Percentiles rank a stretch among this genome's conserved stretches.
These are phyloP conservation scores for Raffaelea arxii DNA, from an alignment of 2,329 filamentous ascomycete genomes.

Conservation along the genomic window DNA sequence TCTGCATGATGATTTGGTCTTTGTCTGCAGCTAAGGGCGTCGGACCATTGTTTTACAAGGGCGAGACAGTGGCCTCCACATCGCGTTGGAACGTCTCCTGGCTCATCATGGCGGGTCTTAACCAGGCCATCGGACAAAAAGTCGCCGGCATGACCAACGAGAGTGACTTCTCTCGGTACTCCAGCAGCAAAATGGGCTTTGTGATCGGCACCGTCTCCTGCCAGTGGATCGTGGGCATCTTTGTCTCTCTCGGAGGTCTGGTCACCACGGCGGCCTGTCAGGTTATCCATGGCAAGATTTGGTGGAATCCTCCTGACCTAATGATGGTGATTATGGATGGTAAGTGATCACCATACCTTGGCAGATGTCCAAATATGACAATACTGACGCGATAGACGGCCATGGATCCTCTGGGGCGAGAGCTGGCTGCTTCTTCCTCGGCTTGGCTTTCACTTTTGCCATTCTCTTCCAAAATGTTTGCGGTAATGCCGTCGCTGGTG, in stretches of 20 bases:
- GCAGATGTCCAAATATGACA: no score
- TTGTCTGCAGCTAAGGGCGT: conserved; percentile 21
- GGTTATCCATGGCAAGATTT: conserved; percentile 24
- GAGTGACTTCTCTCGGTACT: conserved; percentile 33
- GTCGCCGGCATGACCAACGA: conserved; percentile 35
- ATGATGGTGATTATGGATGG: conserved; percentile 25
- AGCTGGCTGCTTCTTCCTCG: conserved; percentile 35
- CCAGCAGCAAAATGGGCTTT: conserved; percentile 17
- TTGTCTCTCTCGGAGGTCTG: no score
- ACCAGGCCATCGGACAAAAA: conserved; percentile 31
- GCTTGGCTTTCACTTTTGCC: conserved; percentile 30
- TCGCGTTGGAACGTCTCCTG: conserved; percentile 23
- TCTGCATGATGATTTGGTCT: conserved; percentile 25
- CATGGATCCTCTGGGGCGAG: conserved; percentile 21
- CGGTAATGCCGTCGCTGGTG: conserved; percentile 38
- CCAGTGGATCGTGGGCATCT: no score
- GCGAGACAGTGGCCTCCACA: neutral
- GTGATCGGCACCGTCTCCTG: no score
- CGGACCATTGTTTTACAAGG: conserved; percentile 17
- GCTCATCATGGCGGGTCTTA: conserved; percentile 27
- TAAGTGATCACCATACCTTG: no score
- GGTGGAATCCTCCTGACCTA: conserved; percentile 32
- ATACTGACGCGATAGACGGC: no score
- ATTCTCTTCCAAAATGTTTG: conserved; percentile 36
- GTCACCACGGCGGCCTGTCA: no score